phyloP scores from a whole-genome alignment of 2,329 filamentous ascomycete genomes.

The Hymenoscyphus occultus region DNA sequence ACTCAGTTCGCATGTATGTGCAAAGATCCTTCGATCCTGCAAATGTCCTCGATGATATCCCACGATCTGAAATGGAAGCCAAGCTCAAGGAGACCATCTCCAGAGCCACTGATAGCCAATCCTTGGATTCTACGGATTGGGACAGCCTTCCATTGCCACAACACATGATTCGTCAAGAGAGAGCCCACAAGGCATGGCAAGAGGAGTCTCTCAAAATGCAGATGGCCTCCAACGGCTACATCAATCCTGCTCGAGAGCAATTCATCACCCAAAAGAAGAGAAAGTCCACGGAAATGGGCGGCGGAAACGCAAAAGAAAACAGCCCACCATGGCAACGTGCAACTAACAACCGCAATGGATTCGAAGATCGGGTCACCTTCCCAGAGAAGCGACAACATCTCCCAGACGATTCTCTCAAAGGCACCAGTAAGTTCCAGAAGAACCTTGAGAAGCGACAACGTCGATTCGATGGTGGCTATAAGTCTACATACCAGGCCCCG shows the following conservation, averaged over 20 bases:
- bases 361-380: constrained; percentile 72
- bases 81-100: constrained; percentile 87
- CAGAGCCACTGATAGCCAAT: constrained; percentile 69
- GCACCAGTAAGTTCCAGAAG: constrained; percentile 84
- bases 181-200: constrained; percentile 52
- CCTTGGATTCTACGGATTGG: constrained; percentile 78
- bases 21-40: constrained; percentile 79
- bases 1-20: constrained; percentile 82
- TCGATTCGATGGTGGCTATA: constrained; percentile 72
- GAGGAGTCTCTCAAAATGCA: constrained; percentile 31
- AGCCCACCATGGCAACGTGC: constrained; percentile 69
- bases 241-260: constrained; percentile 16
- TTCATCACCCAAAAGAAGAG: constrained; percentile 62
- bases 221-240: constrained; percentile 23
- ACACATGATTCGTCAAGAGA: constrained; percentile 64
- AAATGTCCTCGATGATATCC: constrained; percentile 62
- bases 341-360: constrained; percentile 54
- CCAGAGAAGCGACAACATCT: constrained; percentile 44
- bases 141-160: constrained; percentile 79
- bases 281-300: constrained; percentile 68
- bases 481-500: constrained; percentile 46
- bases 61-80: constrained; percentile 69
- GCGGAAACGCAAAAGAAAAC: constrained; percentile 48
- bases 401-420: constrained; percentile 47
- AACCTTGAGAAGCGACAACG: constrained; percentile 84